Evolutionary conservation across 345 rosid genomes (phyloP), one percentile per base, ranked within the genome.

Genomic region (Euclidium syriacum): DNA sequence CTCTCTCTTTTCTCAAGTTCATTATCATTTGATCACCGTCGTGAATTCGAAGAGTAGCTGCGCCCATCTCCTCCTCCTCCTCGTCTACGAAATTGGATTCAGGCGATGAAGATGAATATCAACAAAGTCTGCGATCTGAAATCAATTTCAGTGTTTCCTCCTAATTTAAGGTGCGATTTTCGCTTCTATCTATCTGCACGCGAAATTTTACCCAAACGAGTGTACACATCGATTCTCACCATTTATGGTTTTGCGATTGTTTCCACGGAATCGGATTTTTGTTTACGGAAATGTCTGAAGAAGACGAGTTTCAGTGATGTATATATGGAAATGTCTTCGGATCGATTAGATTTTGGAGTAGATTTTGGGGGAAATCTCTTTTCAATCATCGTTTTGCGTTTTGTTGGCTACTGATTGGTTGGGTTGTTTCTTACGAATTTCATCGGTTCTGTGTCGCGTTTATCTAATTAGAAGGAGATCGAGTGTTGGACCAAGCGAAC

Each of bases 121-220:
- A 90, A 90, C 80, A 86, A 77, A 81, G 95, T 84, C 18, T 83
- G 80, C 80, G 97, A 86, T 70, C 90, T 88, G 72, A 85, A 72
- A 71, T 90, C 97, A 62, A 84, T 90, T 32, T 86, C 96, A 10
- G 94, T 88, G 43, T 78, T 95, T 68, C 96, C 97, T 74, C 92
- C 96, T 69, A 88, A 82, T 52, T 29, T 83, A 41, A 84, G 97
- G 99, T 90, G 24, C 53, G 49, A 33, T 62, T 52, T n/a, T 53
- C 55, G 24, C 63, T 52, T 50, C 44, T 14, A 40, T 17, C n/a
- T n/a, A n/a, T n/a, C n/a, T n/a, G n/a, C n/a, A n/a, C n/a, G n/a
- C n/a, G n/a, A n/a, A n/a, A n/a, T n/a, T n/a, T n/a, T n/a, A n/a
- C n/a, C n/a, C n/a, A n/a, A n/a, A n/a, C n/a, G n/a, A n/a, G n/a